Percentiles rank a stretch among this genome's conserved stretches.
These are phyloP conservation scores for Sporothrix phasma DNA, from an alignment of 2,329 filamentous ascomycete species.

Conservation along the genomic window DNA sequence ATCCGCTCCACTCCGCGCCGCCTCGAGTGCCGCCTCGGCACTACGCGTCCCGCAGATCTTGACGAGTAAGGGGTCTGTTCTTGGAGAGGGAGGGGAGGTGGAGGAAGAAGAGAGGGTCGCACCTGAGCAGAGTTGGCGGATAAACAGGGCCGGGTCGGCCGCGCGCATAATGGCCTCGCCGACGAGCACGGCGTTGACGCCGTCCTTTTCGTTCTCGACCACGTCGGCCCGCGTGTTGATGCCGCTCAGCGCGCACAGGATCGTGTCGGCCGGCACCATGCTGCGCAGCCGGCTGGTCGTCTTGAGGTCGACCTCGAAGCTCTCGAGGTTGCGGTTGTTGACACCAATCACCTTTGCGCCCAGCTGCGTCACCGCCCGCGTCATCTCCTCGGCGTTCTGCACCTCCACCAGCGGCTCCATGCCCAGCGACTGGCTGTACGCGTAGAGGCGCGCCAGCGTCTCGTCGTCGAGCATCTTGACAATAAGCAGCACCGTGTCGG, in stretches of 20 bases:
- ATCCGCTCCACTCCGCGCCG: slow-evolving; percentile 80
- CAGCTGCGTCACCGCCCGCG: slow-evolving; percentile 68
- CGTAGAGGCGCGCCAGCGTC: slow-evolving; percentile 67
- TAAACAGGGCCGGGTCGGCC: slow-evolving; percentile 70
- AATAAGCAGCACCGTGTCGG: slow-evolving; percentile 80
- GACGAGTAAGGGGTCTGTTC: slow-evolving; percentile 51
- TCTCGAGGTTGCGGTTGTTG: slow-evolving; percentile 94
- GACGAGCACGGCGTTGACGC: slow-evolving; percentile 85
- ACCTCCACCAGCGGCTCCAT: slow-evolving; percentile 99
- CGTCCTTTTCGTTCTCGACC: slow-evolving; percentile 73
- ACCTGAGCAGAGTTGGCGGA: slow-evolving; percentile 68
- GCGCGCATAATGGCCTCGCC: slow-evolving; percentile 95
- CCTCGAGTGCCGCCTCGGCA: slow-evolving; percentile 66
- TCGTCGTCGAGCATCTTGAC: slow-evolving; percentile 90
- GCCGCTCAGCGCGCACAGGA: slow-evolving; percentile 88
- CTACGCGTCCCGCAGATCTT: slow-evolving; percentile 94
- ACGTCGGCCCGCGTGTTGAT: slow-evolving; percentile 88
- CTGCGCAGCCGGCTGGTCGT: slow-evolving; percentile 83
- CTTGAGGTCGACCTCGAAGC: slow-evolving; percentile 89
- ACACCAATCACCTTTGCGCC: slow-evolving; percentile 90
- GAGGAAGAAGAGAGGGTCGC: slow-evolving; percentile 19
- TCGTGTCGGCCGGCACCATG: slow-evolving; percentile 73
- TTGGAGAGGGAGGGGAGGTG: slow-evolving; percentile 22
- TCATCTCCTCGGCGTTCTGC: slow-evolving; percentile 89
- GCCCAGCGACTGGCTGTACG: slow-evolving; percentile 77